Evolutionary conservation across 768 basidiomycete species (phyloP).

Genomic region (Russula virescens): DNA sequence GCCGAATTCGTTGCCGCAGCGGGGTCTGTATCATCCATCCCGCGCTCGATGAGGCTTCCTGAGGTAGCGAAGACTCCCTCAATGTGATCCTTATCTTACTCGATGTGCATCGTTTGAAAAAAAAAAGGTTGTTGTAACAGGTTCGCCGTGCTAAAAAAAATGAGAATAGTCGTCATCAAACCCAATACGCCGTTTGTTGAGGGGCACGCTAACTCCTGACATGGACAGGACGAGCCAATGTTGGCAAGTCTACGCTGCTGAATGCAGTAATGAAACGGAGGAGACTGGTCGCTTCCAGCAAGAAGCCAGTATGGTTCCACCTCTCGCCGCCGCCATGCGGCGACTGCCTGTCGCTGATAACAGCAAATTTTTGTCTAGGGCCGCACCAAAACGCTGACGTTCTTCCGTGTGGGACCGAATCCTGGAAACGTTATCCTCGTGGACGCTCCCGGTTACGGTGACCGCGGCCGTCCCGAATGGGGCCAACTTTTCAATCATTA

Average conservation of each 20-base stretch:
- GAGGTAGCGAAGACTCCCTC: slow-evolving; percentile 16
- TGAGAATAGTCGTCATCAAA: too few species aligned
- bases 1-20: slow-evolving; percentile 26
- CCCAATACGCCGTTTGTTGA: slow-evolving; percentile 2
- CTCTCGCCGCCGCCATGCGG: not conserved
- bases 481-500: slow-evolving; percentile 65
- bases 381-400: slow-evolving; percentile 65
- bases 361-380: slow-evolving; percentile 40
- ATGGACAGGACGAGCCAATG: slow-evolving; percentile 63
- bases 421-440: slow-evolving; percentile 59
- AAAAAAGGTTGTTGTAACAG: slow-evolving; percentile 25
- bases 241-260: slow-evolving; percentile 68
- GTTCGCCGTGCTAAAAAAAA: slow-evolving; percentile 9
- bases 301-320: slow-evolving; percentile 52
- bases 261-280: slow-evolving; percentile 61
- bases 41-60: slow-evolving; percentile 21
- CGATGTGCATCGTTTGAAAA: slow-evolving; percentile 2
- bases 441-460: slow-evolving; percentile 78
- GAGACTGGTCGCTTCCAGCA: slow-evolving; percentile 55
- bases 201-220: not conserved
- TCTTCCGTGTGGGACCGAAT: slow-evolving; percentile 56
- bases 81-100: not conserved
- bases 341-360: not conserved
- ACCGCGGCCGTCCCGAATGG: slow-evolving; percentile 70
- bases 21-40: slow-evolving; percentile 14